phyloP scores from a whole-genome alignment of 345 rosid genomes.

The Populus nigra region DNA sequence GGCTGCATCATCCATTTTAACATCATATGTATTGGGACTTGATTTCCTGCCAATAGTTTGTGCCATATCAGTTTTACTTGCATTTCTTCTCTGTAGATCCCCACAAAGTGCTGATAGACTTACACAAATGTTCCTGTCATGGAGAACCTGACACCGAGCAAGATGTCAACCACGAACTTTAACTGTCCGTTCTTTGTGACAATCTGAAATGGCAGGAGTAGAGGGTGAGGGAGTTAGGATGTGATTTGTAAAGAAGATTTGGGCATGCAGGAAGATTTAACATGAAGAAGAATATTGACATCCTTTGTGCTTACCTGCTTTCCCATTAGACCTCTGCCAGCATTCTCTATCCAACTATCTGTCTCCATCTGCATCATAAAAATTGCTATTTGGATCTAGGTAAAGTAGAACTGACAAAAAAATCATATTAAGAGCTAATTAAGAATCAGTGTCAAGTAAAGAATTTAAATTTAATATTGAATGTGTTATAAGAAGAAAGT shows the following conservation, averaged over 20 bases:
- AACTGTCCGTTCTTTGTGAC: slow-evolving; percentile 55
- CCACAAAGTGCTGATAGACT: slow-evolving; percentile 22
- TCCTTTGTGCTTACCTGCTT: slow-evolving; percentile 44
- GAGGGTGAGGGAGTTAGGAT: slow-evolving; percentile 4
- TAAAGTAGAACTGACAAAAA: too few species aligned
- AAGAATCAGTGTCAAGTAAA: too few species aligned
- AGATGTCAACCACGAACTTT: slow-evolving; percentile 65
- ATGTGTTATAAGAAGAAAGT: too few species aligned
- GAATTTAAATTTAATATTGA: too few species aligned
- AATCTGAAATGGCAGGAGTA: slow-evolving; percentile 38
- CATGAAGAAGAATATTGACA: neutral
- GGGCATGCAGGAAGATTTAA: neutral
- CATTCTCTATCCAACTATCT: slow-evolving; percentile 96
- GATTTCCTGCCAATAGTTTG: slow-evolving; percentile 46
- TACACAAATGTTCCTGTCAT: slow-evolving; percentile 71
- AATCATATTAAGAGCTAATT: too few species aligned
- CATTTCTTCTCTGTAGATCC: neutral
- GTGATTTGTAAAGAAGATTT: neutral
- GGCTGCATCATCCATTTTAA: slow-evolving; percentile 81
- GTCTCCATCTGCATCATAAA: slow-evolving; percentile 59
- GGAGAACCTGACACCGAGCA: slow-evolving; percentile 80
- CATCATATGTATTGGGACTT: slow-evolving; percentile 37
- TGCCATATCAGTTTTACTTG: neutral
- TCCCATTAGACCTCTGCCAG: slow-evolving; percentile 95
- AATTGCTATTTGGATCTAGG: neutral